Evolutionary conservation across 2,329 filamentous ascomycete species (phyloP).

Genomic region (Penicillium sp.): DNA sequence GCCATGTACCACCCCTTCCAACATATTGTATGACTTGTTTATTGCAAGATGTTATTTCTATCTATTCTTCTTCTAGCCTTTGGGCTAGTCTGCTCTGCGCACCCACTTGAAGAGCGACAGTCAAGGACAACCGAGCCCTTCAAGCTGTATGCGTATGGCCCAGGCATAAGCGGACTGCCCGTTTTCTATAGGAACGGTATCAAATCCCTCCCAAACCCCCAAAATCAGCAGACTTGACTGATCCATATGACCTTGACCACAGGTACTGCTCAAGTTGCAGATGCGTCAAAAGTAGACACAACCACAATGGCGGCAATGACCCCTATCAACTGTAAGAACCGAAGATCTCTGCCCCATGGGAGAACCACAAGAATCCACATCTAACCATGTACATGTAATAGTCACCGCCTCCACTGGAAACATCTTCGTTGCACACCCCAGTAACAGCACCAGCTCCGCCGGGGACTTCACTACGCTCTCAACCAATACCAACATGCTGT

Average conservation of each 20-base stretch:
- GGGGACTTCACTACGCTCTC: background rate
- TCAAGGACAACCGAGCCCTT: slow-evolving; percentile 1
- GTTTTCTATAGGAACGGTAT: slow-evolving; percentile 16
- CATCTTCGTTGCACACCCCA: slow-evolving; percentile 13
- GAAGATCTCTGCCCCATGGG: background rate
- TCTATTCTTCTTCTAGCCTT: background rate
- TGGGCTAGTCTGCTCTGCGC: slow-evolving; percentile 7
- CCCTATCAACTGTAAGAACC: slow-evolving; percentile 13
- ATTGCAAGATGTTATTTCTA: slow-evolving; percentile 3
- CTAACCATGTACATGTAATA: background rate
- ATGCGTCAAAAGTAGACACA: slow-evolving; percentile 6
- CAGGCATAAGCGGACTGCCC: slow-evolving; percentile 16
- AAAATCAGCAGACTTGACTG: background rate
- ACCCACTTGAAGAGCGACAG: slow-evolving; percentile 9
- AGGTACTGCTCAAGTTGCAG: slow-evolving; percentile 13
- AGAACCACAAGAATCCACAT: background rate
- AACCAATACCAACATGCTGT: slow-evolving; percentile 7
- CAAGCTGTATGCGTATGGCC: slow-evolving; percentile 16
- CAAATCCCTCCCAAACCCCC: too few relatives aligned
- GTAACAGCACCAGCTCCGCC: slow-evolving; percentile 1
- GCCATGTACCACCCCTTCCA: background rate
- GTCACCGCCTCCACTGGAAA: slow-evolving; percentile 6
- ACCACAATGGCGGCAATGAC: slow-evolving; percentile 2
- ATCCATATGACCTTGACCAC: background rate
- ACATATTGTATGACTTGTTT: background rate